Base-by-base conservation (phyloP, 2,329 filamentous ascomycete species). In the Penicillium janthinellum region DNA sequence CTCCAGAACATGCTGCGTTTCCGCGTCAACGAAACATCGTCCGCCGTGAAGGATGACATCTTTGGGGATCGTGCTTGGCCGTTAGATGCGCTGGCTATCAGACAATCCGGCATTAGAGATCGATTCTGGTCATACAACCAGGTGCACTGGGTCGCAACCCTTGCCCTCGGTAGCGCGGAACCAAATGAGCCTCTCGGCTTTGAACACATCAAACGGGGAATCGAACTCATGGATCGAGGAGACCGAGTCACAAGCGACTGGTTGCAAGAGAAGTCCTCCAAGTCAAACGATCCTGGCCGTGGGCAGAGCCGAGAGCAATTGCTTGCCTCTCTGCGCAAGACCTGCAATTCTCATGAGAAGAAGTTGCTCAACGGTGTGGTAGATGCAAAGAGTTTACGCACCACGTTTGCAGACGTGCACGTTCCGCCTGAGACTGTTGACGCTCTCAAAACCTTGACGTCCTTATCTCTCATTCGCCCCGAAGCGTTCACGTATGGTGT, bases 401-500 rank as follows among this genome's bases (percentile, higher is more conserved):
- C 91, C 0, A 96, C 91, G 0, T 99, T 98, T 72, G 83, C 86
- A 25, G 90, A 96, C 72, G 90, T 99, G 20, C 91, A 96, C 68
- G 92, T 89, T 1, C 88, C 92, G 0, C 77, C 83, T 0, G 91
- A 93, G 61, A 96, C 92, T 2, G 90, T 96, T 34, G 91, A 95
- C 22, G 90, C 93, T 1, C 83, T 99, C 56, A 92, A 94, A 73
- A 91, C 92, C 5, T 83, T 98, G 53, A 99, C 95, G 0, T 91
- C 91, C 0, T 81, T 99, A 17, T 95, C 93, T 0, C 82, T 99
- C 5, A 82, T 91, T 53, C 88, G 94, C 0, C 95, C 95, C 0
- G 93, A 98, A 63, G 94, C 93, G n/a, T 99, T 98, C 77, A 88
- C 88, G 11, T 99, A 99, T 67, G 95, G 95, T 76, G 91, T 99